Conservation (phyloP, 768 basidiomycete genomes). For the Mycena leptocephala region DNA sequence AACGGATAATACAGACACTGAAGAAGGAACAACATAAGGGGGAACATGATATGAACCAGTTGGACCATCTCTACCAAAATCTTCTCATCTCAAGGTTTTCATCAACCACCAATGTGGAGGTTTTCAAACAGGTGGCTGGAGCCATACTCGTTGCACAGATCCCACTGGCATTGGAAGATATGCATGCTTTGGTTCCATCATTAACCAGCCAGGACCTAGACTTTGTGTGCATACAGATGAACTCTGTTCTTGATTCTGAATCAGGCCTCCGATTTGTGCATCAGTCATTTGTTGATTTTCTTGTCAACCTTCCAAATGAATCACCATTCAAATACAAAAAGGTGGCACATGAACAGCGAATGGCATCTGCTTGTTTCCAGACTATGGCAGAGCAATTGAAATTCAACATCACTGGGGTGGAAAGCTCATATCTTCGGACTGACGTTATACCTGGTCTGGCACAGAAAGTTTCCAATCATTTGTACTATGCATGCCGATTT, state of each 20-base stretch:
- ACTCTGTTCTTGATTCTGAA: conserved; percentile 10
- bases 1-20: not conserved
- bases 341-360: not conserved
- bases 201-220: conserved; percentile 1
- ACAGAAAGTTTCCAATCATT: not conserved
- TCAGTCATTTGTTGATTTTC: conserved; percentile 17
- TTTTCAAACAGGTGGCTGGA: not conserved
- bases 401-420: conserved; percentile 3
- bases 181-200: not conserved
- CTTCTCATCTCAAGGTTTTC: conserved; percentile 2
- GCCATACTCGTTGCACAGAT: not conserved
- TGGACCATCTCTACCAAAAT: not conserved
- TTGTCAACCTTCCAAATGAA: not conserved
- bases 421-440: not conserved
- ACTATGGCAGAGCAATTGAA: not conserved
- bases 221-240: not conserved
- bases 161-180: not conserved
- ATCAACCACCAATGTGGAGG: not conserved
- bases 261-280: conserved; percentile 16
- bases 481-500: conserved; percentile 11
- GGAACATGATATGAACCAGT: not conserved
- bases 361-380: not conserved
- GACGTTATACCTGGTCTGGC: not conserved
- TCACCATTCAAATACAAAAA: not conserved
- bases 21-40: not conserved